Conservation (phyloP, 2,329 filamentous ascomycete genomes). For the Fusarium pseudocircinatum region DNA sequence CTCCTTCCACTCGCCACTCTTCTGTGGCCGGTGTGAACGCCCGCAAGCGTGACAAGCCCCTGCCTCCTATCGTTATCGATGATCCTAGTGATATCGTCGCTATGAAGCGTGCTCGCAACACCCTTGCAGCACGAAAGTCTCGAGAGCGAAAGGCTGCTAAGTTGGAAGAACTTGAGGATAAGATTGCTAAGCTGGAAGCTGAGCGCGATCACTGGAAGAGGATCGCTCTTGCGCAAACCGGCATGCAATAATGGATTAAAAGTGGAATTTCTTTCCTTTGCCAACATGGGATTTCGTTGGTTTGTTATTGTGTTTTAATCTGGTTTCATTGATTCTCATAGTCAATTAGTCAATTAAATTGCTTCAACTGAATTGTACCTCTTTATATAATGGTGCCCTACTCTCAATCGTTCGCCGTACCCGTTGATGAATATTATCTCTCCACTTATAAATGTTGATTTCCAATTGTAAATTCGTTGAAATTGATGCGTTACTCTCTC, state of each 20-base stretch:
- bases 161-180: slow-evolving; percentile 77
- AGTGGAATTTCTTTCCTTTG: slow-evolving; percentile 46
- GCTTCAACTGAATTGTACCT: neutral
- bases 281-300: slow-evolving; percentile 32
- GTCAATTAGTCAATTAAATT: slow-evolving; percentile 15
- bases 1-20: slow-evolving; percentile 69
- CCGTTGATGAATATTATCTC: too few relatives aligned
- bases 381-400: neutral
- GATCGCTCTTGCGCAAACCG: slow-evolving; percentile 57
- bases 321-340: slow-evolving; percentile 21
- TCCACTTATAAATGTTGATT: neutral
- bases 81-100: slow-evolving; percentile 80
- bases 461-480: neutral
- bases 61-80: slow-evolving; percentile 80
- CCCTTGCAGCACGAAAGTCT: slow-evolving; percentile 91
- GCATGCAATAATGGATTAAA: slow-evolving; percentile 45
- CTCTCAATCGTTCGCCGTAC: neutral
- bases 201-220: slow-evolving; percentile 74
- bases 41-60: slow-evolving; percentile 81
- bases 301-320: slow-evolving; percentile 31
- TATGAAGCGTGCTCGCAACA: slow-evolving; percentile 93
- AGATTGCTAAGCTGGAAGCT: slow-evolving; percentile 74
- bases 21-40: slow-evolving; percentile 75
- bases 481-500: neutral
- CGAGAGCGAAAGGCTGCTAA: slow-evolving; percentile 84